Conservation (phyloP, 139 green algal genomes). For the Pleodorina starrii region DNA sequence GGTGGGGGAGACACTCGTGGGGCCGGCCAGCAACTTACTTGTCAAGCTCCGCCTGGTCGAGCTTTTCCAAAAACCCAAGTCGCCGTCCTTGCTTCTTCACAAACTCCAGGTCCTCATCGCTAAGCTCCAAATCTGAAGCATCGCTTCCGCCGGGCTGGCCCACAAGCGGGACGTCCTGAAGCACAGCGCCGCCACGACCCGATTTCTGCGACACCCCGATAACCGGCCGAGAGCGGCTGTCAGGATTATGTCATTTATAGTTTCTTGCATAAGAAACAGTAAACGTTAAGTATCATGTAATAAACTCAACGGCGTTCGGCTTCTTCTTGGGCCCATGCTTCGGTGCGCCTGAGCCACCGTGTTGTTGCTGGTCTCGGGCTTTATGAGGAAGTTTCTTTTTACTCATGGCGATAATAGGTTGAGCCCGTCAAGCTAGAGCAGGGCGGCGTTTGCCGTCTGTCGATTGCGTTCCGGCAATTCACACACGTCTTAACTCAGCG, state of each 20-base stretch:
- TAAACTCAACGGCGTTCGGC: background rate
- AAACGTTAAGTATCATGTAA: background rate
- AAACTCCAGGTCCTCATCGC: conserved; percentile 77
- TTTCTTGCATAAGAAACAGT: too few species aligned
- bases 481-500: too few species aligned
- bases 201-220: background rate
- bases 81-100: conserved; percentile 59
- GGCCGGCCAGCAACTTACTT: conserved; percentile 55
- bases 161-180: conserved; percentile 38
- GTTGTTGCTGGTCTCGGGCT: background rate
- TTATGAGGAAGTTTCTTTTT: conserved; percentile 12
- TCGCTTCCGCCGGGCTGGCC: background rate
- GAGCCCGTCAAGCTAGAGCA: too few species aligned
- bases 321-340: conserved; percentile 6
- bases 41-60: conserved; percentile 62
- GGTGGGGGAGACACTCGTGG: too few species aligned
- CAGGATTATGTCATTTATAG: background rate
- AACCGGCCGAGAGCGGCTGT: background rate
- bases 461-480: too few species aligned
- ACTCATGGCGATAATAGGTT: background rate
- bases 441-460: too few species aligned
- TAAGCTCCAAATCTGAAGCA: conserved; percentile 57
- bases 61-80: conserved; percentile 66
- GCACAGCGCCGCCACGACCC: conserved; percentile 26
- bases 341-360: background rate